These are phyloP conservation scores for Raddia guianensis DNA, from an alignment of 176 grass and related monocot species.

Conservation along the genomic window DNA sequence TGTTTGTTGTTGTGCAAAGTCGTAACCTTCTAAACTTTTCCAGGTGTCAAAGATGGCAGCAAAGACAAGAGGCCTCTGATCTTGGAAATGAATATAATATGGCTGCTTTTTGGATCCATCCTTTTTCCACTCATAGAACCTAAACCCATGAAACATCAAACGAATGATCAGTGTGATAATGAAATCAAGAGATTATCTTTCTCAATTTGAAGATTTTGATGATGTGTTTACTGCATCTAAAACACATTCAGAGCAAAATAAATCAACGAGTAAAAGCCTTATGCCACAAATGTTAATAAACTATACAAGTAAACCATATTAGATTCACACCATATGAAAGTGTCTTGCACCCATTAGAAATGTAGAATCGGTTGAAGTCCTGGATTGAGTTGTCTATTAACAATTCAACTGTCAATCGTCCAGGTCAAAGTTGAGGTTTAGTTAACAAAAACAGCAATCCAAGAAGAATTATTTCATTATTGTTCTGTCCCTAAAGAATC, in stretches of 20 bases:
- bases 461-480: neutral
- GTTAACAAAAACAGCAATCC: neutral
- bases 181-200: neutral
- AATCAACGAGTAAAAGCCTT: neutral
- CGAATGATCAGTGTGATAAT: slow-evolving; percentile 33
- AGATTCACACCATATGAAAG: neutral
- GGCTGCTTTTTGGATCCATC: slow-evolving; percentile 86
- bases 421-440: neutral
- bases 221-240: neutral
- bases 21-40: slow-evolving; percentile 68
- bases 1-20: neutral
- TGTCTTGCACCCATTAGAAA: neutral
- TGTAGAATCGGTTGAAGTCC: neutral
- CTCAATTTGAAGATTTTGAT: neutral
- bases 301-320: neutral
- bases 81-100: slow-evolving; percentile 85
- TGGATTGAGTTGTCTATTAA: neutral
- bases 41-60: slow-evolving; percentile 82
- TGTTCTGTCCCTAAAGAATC: neutral
- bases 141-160: slow-evolving; percentile 30
- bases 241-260: neutral
- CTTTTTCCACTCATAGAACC: slow-evolving; percentile 98
- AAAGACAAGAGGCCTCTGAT: slow-evolving; percentile 80
- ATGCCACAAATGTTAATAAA: slow-evolving; percentile 10
- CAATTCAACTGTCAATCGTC: slow-evolving; percentile 7